Conservation (phyloP, 805 yeast genomes). For the Ogataea salicorniae region DNA sequence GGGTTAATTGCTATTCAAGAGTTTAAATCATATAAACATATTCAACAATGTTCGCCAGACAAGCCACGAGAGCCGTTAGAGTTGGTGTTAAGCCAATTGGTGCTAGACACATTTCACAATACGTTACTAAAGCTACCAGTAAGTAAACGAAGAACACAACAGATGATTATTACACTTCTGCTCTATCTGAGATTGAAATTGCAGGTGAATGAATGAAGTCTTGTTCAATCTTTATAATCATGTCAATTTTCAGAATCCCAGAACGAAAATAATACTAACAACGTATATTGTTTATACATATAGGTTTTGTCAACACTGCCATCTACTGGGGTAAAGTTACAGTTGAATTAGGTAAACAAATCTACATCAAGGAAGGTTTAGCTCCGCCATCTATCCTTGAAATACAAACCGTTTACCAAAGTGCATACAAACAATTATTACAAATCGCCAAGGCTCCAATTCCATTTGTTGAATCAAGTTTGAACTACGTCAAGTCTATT, state of each 20-base stretch:
- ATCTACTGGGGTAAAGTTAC: constrained; percentile 73
- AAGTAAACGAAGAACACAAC: constrained; percentile 9
- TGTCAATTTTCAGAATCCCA: background rate
- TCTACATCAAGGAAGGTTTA: constrained; percentile 87
- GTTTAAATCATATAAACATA: background rate
- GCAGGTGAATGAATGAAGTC: background rate
- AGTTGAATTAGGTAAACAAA: constrained; percentile 56
- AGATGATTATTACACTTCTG: background rate
- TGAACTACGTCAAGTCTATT: constrained; percentile 34
- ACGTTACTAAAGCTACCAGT: constrained; percentile 35
- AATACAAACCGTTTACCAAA: constrained; percentile 68
- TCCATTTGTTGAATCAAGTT: constrained; percentile 42
- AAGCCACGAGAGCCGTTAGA: constrained; percentile 26
- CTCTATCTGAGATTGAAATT: background rate
- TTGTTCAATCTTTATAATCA: background rate
- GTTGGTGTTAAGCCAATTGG: constrained; percentile 26
- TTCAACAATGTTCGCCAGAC: constrained; percentile 30
- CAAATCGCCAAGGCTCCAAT: constrained; percentile 54
- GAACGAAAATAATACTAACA: background rate
- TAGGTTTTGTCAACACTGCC: constrained; percentile 44
- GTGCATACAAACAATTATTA: constrained; percentile 42
- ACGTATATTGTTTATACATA: constrained; percentile 2
- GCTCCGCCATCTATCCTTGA: constrained; percentile 83
- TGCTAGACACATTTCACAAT: constrained; percentile 36
- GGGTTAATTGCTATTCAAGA: too few species aligned